Percentiles rank a stretch among this genome's conserved stretches.
Evolutionary conservation across 345 rosid genomes (phyloP).

Genomic region (Bruguiera parviflora): DNA sequence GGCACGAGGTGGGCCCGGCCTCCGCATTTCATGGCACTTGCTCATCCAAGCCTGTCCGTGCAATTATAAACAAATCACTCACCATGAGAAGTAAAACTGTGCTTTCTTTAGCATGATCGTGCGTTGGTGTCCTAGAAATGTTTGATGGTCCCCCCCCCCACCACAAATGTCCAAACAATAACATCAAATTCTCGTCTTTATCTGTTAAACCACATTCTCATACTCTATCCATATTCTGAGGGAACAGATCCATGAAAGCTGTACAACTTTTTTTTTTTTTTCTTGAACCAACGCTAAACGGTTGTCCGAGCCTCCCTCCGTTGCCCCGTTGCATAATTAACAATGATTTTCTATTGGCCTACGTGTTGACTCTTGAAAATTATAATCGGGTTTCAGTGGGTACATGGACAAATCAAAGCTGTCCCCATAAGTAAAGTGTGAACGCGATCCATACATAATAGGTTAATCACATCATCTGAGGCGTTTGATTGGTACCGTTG

Average conservation of each 20-base stretch:
- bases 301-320: too few relatives aligned
- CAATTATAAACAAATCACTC: slow-evolving; percentile 3
- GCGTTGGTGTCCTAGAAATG: not conserved
- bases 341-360: not conserved
- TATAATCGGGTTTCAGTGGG: not conserved
- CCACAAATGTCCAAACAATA: not conserved
- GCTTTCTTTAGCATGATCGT: not conserved
- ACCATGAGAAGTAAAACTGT: too few relatives aligned
- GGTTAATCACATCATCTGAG: not conserved
- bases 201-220: not conserved
- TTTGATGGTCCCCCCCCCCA: slow-evolving; percentile 1
- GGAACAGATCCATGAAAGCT: not conserved
- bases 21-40: too few relatives aligned
- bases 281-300: too few relatives aligned
- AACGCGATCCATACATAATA: not conserved
- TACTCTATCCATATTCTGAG: not conserved
- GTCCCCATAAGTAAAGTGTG: not conserved
- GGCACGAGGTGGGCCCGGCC: too few relatives aligned
- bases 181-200: not conserved
- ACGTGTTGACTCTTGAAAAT: not conserved
- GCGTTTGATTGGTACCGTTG: slow-evolving; percentile 1
- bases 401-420: not conserved
- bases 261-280: too few relatives aligned
- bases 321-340: too few relatives aligned
- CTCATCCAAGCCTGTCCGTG: slow-evolving; percentile 11